Base-by-base conservation (phyloP, 148 eudicot species). In the Arctostaphylos glauca region DNA sequence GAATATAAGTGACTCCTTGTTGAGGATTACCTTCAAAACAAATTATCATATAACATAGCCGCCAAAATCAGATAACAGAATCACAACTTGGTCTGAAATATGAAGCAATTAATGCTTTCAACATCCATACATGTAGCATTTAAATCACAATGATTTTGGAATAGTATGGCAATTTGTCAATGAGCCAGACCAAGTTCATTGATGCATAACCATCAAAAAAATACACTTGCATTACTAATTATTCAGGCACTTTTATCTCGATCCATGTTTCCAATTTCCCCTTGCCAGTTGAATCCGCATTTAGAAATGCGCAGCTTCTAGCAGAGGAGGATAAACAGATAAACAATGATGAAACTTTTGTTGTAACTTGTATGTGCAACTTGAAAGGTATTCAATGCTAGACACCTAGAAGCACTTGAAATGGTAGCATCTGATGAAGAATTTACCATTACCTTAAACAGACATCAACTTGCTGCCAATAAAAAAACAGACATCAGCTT, bases 1-100 rank as follows among this genome's bases (percentile, higher is more conserved):
- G 91, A 31, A 88, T 74, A 71, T 62, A 49, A 68, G 77, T 74
- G 78, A 87, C 85, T 86, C 89, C 93, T 86, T 41, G 87, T 80
- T 83, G 84, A 47, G 85, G 81, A 60, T 89, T 84, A 85, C 97
- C 97, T 93, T 80, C 77, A 88, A 82, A n/a, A 59, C 53, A 9
- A 25, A 52, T 78, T 47, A 53, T 46, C 23, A 77, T 46, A 76
- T 82, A 38, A 84, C 74, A 52, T 19, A 85, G 59, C 58, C 60
- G 70, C 38, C 15, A 49, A 80, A 19, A 68, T 66, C 66, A 79
- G 59, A 25, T 52, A 21, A 44, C 68, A 56, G 80, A 67, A 13
- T 19, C n/a, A 50, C 7, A 70, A 74, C 46, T 48, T 48, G 4
- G 58, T 46, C 70, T n/a, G 21, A 18, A 14, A 64, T 64, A 49